phyloP scores from a whole-genome alignment of 345 rosid genomes.

The Jatropha curcas region DNA sequence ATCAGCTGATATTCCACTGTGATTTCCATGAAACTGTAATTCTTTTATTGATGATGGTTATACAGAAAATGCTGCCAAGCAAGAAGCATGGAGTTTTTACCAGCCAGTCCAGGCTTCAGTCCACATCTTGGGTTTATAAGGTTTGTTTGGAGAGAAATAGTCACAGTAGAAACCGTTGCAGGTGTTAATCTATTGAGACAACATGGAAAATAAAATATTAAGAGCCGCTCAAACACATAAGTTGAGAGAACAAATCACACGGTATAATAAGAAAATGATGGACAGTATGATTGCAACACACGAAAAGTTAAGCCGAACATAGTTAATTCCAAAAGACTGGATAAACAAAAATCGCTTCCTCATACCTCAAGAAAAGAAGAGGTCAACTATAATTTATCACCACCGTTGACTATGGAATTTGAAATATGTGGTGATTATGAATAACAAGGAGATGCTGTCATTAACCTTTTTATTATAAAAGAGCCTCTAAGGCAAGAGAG shows the following conservation, averaged over 20 bases:
- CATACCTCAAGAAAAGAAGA: slow-evolving; percentile 8
- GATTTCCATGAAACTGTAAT: slow-evolving; percentile 5
- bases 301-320: not conserved
- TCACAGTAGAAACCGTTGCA: slow-evolving; percentile 99
- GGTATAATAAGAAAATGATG: not conserved
- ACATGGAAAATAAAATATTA: slow-evolving; percentile 2
- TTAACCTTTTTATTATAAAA: slow-evolving; percentile 14
- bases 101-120: slow-evolving; percentile 99
- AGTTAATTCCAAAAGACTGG: slow-evolving; percentile 6
- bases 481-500: not conserved
- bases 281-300: slow-evolving; percentile 4
- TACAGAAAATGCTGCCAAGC: not conserved
- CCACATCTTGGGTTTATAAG: slow-evolving; percentile 98
- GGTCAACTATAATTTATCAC: slow-evolving; percentile 12
- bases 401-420: slow-evolving; percentile 5
- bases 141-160: slow-evolving; percentile 93
- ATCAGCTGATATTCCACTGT: slow-evolving; percentile 2
- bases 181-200: slow-evolving; percentile 66
- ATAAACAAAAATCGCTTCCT: slow-evolving; percentile 7
- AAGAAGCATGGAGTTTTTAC: slow-evolving; percentile 46
- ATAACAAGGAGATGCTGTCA: slow-evolving; percentile 22
- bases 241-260: not conserved
- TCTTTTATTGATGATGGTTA: slow-evolving; percentile 7
- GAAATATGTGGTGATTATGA: slow-evolving; percentile 16
- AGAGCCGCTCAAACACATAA: not conserved